Base-by-base conservation (phyloP, 2,329 filamentous ascomycete species). In the Beauveria medogensis region DNA sequence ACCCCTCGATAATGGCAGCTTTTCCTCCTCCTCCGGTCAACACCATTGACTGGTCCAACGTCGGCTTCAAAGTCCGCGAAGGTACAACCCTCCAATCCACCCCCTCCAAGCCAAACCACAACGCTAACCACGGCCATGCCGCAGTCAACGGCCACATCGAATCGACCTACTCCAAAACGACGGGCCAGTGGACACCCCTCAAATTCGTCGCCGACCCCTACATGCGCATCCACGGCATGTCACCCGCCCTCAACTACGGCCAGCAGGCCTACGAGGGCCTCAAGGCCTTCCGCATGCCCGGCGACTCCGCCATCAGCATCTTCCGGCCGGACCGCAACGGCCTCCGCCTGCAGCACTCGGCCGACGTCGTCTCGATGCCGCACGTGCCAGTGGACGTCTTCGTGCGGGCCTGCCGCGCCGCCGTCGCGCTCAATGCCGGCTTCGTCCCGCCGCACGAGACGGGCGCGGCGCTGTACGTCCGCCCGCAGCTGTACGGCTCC, bases 241-340 rank as follows among this genome's bases (percentile, higher is more conserved):
- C 92, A 0, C 92, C 94, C 0, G 93, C 86, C 48, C 84, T 97
- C 66, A 99, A 99, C 82, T 99, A 99, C 74, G 92, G 93, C 62
- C 92, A 96, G 72, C 94, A 97, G 78, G 93, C 91, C 69, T 99
- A 96, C 80, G 94, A 99, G 74, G 94, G 94, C n/a, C 86, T 97
- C 73, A 97, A 97, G 76, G 92, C 93, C 60, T 97, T 97, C 82
- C 91, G 93, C 64, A 80, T 82, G 2, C 89, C 91, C 20, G 78
- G 82, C 62, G 84, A 89, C 80, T 43, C 20, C 63, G 75, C 77
- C 63, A 92, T 97, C 77, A 85, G 86, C 72, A 84, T 97, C 73
- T 97, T 97, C 84, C 89, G 93, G 5, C 90, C 93, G 0, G 82
- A 87, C 69, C 86, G 88, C 71, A 97, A 97, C 73, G 94, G 92